Conservation (phyloP, 192 early-diverging fungal species). For the Geranomyces michiganensis region DNA sequence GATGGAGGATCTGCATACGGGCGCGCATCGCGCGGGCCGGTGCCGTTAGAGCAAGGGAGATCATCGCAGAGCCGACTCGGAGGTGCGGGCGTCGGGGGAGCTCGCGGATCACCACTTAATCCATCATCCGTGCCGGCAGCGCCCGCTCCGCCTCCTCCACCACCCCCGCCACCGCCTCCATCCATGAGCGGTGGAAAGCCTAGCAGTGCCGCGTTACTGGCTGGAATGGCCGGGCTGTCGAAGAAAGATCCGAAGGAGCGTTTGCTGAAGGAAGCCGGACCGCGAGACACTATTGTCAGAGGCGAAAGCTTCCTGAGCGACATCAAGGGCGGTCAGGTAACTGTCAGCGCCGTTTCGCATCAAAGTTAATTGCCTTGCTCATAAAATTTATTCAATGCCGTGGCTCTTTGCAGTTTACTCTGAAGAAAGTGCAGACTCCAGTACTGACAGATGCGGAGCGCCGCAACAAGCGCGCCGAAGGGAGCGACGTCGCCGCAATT, state of each 20-base stretch:
- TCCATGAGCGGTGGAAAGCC: background rate
- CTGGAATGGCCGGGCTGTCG: background rate
- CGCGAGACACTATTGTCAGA: background rate
- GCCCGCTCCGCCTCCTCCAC: slow-evolving; percentile 41
- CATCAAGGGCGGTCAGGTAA: slow-evolving; percentile 45
- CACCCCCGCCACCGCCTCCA: slow-evolving; percentile 34
- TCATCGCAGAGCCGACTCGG: background rate
- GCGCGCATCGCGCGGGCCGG: slow-evolving; percentile 12
- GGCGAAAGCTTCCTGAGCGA: slow-evolving; percentile 28
- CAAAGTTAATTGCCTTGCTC: too few relatives aligned
- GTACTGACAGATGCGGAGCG: slow-evolving; percentile 12
- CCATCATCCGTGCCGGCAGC: slow-evolving; percentile 9
- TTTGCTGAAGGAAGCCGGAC: background rate
- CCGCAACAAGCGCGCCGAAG: slow-evolving; percentile 27
- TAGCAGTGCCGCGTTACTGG: slow-evolving; percentile 1
- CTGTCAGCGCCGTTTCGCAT: too few relatives aligned
- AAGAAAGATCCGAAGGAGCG: background rate
- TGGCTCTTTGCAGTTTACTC: slow-evolving; percentile 33
- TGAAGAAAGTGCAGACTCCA: slow-evolving; percentile 38
- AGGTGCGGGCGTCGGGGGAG: background rate
- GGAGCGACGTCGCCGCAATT: slow-evolving; percentile 47
- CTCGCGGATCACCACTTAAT: background rate
- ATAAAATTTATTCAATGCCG: background rate
- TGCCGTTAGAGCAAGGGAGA: slow-evolving; percentile 7
- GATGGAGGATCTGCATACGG: background rate